phyloP scores from a whole-genome alignment of 352 stramenopile species.

The Pilasporangium apinafurcum region DNA sequence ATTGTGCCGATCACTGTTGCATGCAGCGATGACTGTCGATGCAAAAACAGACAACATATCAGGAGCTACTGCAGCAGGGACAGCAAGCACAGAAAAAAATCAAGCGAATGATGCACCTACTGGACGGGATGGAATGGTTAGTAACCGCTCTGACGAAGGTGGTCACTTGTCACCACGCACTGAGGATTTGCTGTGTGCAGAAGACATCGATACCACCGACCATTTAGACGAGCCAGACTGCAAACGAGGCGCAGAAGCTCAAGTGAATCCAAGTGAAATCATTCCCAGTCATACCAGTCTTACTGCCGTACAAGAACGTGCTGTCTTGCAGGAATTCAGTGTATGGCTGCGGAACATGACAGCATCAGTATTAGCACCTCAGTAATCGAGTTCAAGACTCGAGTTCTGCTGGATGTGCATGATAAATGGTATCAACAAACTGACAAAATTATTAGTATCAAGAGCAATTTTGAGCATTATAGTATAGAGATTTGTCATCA shows the following conservation, averaged over 20 bases:
- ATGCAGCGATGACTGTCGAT: slow-evolving; percentile 35
- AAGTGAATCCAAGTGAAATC: no score
- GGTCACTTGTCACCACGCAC: slow-evolving; percentile 30
- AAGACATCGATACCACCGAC: slow-evolving; percentile 48
- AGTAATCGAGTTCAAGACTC: no score
- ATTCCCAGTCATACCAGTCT: no score
- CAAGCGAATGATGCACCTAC: slow-evolving; percentile 1
- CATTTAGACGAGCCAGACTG: neutral
- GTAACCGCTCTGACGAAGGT: neutral
- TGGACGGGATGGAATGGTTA: neutral
- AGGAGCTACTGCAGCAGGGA: neutral
- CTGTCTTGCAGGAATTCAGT: slow-evolving; percentile 74
- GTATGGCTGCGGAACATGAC: slow-evolving; percentile 66
- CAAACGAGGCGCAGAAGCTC: slow-evolving; percentile 3
- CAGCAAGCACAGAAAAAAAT: neutral
- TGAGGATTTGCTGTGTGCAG: slow-evolving; percentile 52
- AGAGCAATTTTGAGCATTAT: no score
- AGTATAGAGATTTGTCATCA: no score
- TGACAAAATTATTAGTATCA: no score
- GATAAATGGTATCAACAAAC: no score
- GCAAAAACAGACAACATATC: slow-evolving; percentile 13
- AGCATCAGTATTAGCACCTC: slow-evolving; percentile 3
- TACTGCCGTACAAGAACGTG: slow-evolving; percentile 55
- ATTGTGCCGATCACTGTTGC: slow-evolving; percentile 51
- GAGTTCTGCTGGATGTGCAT: no score